A percentile compares a stretch with the other conserved stretches of the same genome.
These are phyloP conservation scores for Beauveria pseudobassiana DNA, from an alignment of 2,329 filamentous ascomycete genomes.

Conservation along the genomic window DNA sequence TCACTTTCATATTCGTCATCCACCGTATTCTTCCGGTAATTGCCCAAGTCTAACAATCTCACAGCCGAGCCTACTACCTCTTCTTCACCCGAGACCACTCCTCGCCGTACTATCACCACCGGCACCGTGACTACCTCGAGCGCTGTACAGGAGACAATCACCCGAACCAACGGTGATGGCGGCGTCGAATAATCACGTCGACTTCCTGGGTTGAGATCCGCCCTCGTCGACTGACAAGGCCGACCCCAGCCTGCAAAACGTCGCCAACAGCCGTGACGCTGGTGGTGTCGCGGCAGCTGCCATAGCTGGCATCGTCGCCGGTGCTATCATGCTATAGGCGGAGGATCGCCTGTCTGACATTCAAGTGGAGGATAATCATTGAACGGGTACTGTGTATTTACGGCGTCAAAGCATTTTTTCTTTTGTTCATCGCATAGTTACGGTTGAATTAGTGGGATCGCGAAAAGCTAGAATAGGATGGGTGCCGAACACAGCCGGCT, in stretches of 20 bases:
- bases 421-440: not conserved
- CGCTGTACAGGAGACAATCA: slow-evolving; percentile 32
- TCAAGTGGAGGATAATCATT: not conserved
- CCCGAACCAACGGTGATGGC: slow-evolving; percentile 39
- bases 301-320: slow-evolving; percentile 19
- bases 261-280: slow-evolving; percentile 16
- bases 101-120: slow-evolving; percentile 25
- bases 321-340: slow-evolving; percentile 21
- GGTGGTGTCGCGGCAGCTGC: slow-evolving; percentile 8
- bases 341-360: not conserved
- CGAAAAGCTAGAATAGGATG: slow-evolving; percentile 6
- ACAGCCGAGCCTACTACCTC: slow-evolving; percentile 2
- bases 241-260: slow-evolving; percentile 31
- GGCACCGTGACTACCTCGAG: slow-evolving; percentile 28
- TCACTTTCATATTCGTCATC: too few relatives aligned
- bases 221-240: slow-evolving; percentile 22
- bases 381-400: not conserved
- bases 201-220: slow-evolving; percentile 41
- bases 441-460: not conserved
- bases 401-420: not conserved
- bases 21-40: not conserved
- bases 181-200: slow-evolving; percentile 39
- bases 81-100: slow-evolving; percentile 15
- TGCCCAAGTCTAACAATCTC: not conserved
- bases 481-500: not conserved